Evolutionary conservation across 1,284 basidiomycete genomes (phyloP).

Genomic region (Coniferiporia weirii): DNA sequence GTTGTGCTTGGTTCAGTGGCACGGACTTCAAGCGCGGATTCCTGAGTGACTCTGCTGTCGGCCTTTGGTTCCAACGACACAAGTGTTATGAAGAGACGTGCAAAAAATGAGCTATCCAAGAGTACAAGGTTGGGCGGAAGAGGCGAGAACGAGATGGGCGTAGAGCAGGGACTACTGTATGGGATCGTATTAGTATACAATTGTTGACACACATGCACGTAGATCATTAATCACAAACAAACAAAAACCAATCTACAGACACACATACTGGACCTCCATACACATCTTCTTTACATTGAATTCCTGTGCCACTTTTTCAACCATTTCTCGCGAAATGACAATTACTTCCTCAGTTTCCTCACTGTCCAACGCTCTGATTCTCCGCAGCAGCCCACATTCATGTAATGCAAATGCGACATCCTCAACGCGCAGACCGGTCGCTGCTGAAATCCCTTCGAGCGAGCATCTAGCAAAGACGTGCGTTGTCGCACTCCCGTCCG

Average conservation of each 20-base stretch:
- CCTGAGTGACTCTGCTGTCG: background rate
- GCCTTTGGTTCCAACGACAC: background rate
- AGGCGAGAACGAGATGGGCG: background rate
- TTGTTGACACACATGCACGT: background rate
- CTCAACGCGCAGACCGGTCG: constrained; percentile 79
- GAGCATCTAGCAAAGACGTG: constrained; percentile 64
- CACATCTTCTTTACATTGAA: constrained; percentile 57
- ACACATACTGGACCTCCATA: constrained; percentile 8
- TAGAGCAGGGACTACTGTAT: background rate
- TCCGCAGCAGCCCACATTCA: constrained; percentile 75
- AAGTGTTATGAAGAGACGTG: constrained; percentile 17
- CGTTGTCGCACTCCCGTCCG: constrained; percentile 61
- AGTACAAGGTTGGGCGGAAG: background rate
- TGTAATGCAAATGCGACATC: constrained; percentile 86
- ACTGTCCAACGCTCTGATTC: constrained; percentile 25
- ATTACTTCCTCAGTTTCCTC: constrained; percentile 37
- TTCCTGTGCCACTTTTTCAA: constrained; percentile 62
- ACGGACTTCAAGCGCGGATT: background rate
- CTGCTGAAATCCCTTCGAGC: constrained; percentile 66
- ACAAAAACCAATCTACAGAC: background rate
- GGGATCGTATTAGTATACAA: too few species aligned
- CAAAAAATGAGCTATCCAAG: too few species aligned
- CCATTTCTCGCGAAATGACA: constrained; percentile 65
- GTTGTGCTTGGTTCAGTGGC: constrained; percentile 1
- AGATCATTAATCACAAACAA: background rate